Base-by-base conservation (phyloP, 805 yeast species). In the Priceomyces melissophilus region DNA sequence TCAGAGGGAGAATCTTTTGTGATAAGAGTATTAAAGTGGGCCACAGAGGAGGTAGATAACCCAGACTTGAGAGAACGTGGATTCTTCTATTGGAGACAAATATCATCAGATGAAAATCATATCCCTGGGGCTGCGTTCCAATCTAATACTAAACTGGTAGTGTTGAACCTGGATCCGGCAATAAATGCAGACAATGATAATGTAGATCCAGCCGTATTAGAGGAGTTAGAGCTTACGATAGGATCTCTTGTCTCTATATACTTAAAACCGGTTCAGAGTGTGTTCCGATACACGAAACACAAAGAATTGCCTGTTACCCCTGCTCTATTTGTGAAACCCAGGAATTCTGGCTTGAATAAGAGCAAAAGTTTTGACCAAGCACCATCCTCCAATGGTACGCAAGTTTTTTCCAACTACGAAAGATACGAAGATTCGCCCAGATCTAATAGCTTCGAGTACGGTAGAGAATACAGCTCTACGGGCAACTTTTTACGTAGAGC, bases 1-100 rank as follows among this genome's bases (percentile, higher is more conserved):
- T 55, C 67, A 3, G 52, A 63, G 25, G 81, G 82, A 2, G 84
- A 84, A 50, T 54, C 65, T 2, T 53, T 83, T 10, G 78, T 88
- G 2, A 65, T 87, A 29, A 68, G 71, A 27, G 67, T 84, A 0
- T 63, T 89, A 41, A 81, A 80, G 52, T 60, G 69, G 57, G 84
- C 89, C 6, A 84, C 95, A 0, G 93, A 87, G 49, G 84, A 81
- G 10, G 67, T 73, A 1, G 81, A 82, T 46, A 82, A 87, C 50
- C 96, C 96, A 0, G 98, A 91, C 61, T 61, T 89, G 9, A 73
- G 97, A 45, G 95, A 87, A 48, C 65, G 96, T 30, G 96, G 91
- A 0, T 83, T 71, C 54, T 80, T 87, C 63, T 90, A 91, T 63
- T 84, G 95, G 93, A 72, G 96, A 42, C 62, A 90, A 23, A 62